Evolutionary conservation across 108 stramenopile genomes (phyloP).

Genomic region (Stephanodiscus minutulus): DNA sequence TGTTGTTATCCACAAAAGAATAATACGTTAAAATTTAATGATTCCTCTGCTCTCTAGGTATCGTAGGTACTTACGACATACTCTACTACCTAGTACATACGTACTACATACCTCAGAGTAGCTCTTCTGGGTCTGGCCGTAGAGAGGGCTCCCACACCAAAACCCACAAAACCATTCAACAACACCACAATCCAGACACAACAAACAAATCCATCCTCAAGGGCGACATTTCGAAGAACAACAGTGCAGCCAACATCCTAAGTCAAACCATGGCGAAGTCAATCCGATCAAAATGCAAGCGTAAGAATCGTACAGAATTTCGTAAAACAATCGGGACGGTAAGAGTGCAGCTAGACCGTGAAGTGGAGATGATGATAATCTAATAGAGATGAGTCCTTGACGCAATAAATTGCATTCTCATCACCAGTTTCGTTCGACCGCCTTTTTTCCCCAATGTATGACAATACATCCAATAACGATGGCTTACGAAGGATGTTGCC

Average conservation of each 20-base stretch:
- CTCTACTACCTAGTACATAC: no score
- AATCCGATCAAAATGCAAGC: constrained; percentile 80
- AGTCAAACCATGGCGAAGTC: constrained; percentile 75
- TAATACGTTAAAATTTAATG: no score
- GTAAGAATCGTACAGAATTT: constrained; percentile 81
- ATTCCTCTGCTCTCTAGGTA: no score
- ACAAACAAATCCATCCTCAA: background rate
- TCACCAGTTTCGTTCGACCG: background rate
- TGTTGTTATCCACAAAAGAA: no score
- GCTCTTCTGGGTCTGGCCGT: no score
- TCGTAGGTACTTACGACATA: no score
- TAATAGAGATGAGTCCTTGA: background rate
- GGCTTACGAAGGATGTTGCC: constrained; percentile 51
- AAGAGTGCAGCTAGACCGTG: constrained; percentile 25
- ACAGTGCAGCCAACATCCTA: background rate
- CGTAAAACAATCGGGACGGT: constrained; percentile 80
- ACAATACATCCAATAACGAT: background rate
- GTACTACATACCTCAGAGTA: no score
- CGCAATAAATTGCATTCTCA: background rate
- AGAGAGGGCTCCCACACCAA: no score
- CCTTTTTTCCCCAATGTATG: background rate
- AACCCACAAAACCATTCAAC: background rate
- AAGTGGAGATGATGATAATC: background rate
- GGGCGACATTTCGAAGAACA: background rate
- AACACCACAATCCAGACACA: background rate